These are phyloP conservation scores for Penicillium maclennaniae DNA, from an alignment of 495 filamentous ascomycete genomes.

Conservation along the genomic window DNA sequence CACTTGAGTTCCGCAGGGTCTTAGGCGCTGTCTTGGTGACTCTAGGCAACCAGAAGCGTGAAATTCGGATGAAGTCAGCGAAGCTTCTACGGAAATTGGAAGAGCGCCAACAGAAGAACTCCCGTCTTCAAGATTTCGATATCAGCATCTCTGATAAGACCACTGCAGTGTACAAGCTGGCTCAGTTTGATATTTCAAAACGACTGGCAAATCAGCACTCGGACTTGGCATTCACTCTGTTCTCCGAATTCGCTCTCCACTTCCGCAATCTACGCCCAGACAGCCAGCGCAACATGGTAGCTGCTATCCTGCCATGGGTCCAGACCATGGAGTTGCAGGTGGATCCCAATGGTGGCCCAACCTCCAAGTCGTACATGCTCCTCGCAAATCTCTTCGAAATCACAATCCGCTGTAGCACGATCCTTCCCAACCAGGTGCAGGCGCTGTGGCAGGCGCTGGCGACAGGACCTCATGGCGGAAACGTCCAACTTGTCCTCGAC, in stretches of 20 bases:
- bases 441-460: slow-evolving; percentile 96
- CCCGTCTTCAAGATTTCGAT: slow-evolving; percentile 92
- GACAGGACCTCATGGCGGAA: slow-evolving; percentile 89
- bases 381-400: slow-evolving; percentile 95
- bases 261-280: slow-evolving; percentile 79
- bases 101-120: slow-evolving; percentile 76
- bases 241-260: slow-evolving; percentile 88
- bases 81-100: slow-evolving; percentile 80
- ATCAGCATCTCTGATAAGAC: slow-evolving; percentile 98
- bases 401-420: slow-evolving; percentile 83
- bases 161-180: slow-evolving; percentile 93
- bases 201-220: slow-evolving; percentile 82
- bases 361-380: slow-evolving; percentile 87
- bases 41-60: slow-evolving; percentile 82
- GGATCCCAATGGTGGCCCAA: slow-evolving; percentile 91
- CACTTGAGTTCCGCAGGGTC: slow-evolving; percentile 84
- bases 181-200: slow-evolving; percentile 94
- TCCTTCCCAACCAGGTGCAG: slow-evolving; percentile 92
- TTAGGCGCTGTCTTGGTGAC: slow-evolving; percentile 85
- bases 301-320: slow-evolving; percentile 92
- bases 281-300: slow-evolving; percentile 88
- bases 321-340: slow-evolving; percentile 89
- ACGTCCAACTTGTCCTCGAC: slow-evolving; percentile 89
- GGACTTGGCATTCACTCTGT: slow-evolving; percentile 85
- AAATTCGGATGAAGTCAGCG: slow-evolving; percentile 83